These are phyloP conservation scores for Rhododendron kiyosumense DNA, from an alignment of 148 eudicot genomes.

Conservation along the genomic window DNA sequence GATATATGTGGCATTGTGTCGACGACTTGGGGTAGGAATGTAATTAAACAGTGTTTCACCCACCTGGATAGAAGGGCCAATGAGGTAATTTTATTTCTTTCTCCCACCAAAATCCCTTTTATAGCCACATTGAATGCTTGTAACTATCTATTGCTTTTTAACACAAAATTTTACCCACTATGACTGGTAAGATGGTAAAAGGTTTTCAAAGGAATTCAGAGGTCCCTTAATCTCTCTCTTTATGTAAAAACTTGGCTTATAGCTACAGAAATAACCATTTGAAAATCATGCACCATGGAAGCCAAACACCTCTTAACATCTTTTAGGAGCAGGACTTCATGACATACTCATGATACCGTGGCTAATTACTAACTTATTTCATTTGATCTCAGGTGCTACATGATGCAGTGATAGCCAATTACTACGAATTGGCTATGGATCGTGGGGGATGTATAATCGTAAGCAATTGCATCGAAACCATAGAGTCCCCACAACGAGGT, in stretches of 20 bases:
- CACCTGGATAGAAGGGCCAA: neutral
- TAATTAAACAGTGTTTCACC: neutral
- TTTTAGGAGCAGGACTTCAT: neutral
- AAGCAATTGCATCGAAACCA: constrained; percentile 5
- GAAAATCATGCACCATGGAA: neutral
- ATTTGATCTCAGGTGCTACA: constrained; percentile 3
- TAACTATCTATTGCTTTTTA: neutral
- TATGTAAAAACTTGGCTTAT: neutral
- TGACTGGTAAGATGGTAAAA: no score
- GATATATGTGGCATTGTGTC: neutral
- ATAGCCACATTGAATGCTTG: neutral
- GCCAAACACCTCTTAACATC: neutral
- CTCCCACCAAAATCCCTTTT: neutral
- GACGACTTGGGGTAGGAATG: neutral
- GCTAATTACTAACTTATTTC: neutral
- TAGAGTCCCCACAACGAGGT: neutral
- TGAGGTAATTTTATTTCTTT: constrained; percentile 4
- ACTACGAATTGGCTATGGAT: constrained; percentile 3
- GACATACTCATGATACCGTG: neutral
- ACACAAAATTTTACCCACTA: neutral
- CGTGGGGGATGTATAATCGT: constrained; percentile 9
- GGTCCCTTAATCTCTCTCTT: neutral
- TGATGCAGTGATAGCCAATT: neutral
- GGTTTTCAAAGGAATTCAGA: neutral
- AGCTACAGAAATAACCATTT: neutral